Evolutionary conservation across 805 yeast genomes (phyloP).

Genomic region (Sungouiella thailandica): DNA sequence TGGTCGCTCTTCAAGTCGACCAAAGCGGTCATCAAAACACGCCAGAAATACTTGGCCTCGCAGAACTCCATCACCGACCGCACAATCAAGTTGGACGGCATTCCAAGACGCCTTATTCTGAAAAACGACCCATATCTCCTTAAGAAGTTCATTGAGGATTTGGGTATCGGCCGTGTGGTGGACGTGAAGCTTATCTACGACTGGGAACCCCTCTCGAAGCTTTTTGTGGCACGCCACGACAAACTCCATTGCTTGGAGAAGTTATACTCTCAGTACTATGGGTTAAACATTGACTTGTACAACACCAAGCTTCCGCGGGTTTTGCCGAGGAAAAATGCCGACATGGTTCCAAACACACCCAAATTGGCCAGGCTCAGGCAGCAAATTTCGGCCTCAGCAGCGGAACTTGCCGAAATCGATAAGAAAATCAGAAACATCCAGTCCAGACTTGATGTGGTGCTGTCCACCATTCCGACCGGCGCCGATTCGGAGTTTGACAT

Average conservation of each 20-base stretch:
- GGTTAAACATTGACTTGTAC: slow-evolving; percentile 39
- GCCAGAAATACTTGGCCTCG: slow-evolving; percentile 55
- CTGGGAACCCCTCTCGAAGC: slow-evolving; percentile 36
- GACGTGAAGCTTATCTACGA: slow-evolving; percentile 46
- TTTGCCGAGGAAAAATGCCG: slow-evolving; percentile 12
- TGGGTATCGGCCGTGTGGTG: slow-evolving; percentile 53
- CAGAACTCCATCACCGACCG: slow-evolving; percentile 58
- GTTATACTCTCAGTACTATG: slow-evolving; percentile 37
- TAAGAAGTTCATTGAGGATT: slow-evolving; percentile 46
- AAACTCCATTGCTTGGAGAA: slow-evolving; percentile 35
- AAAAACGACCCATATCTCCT: slow-evolving; percentile 37
- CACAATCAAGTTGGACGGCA: slow-evolving; percentile 51
- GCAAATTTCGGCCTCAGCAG: slow-evolving; percentile 29
- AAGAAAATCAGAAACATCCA: slow-evolving; percentile 31
- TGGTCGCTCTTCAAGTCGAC: slow-evolving; percentile 44
- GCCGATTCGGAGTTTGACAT: slow-evolving; percentile 31
- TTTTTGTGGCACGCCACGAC: slow-evolving; percentile 31
- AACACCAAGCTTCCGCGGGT: slow-evolving; percentile 31
- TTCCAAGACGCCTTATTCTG: slow-evolving; percentile 40
- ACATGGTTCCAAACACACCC: slow-evolving; percentile 11
- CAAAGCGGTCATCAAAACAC: slow-evolving; percentile 42
- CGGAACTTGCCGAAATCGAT: slow-evolving; percentile 34
- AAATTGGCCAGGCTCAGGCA: slow-evolving; percentile 21
- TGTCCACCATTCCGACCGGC: slow-evolving; percentile 22
- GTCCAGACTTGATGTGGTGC: slow-evolving; percentile 24